Evolutionary conservation across 2,329 filamentous ascomycete species (phyloP).

Genomic region (Monosporascus ibericus): DNA sequence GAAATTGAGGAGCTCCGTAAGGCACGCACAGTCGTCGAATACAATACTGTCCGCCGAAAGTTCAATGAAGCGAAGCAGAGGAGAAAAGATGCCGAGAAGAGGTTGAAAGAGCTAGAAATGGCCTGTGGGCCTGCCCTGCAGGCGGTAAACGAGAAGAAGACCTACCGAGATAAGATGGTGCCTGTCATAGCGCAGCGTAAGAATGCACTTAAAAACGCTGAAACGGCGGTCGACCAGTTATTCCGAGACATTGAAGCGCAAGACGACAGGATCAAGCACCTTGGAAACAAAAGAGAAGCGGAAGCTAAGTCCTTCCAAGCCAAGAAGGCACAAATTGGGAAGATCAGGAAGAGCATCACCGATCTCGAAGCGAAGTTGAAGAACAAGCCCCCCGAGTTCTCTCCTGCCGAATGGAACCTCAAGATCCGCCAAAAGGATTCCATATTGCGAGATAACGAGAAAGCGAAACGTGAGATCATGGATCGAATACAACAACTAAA

Average conservation of each 20-base stretch:
- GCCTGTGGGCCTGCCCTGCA: conserved; percentile 60
- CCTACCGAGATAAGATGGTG: conserved; percentile 56
- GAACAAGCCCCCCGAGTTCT: conserved; percentile 60
- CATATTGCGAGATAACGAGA: conserved; percentile 44
- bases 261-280: conserved; percentile 37
- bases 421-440: conserved; percentile 61
- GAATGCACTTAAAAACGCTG: conserved; percentile 45
- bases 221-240: conserved; percentile 43
- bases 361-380: conserved; percentile 57
- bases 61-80: conserved; percentile 47
- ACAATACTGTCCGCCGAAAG: conserved; percentile 46
- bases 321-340: conserved; percentile 33
- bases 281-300: conserved; percentile 41
- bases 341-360: conserved; percentile 52
- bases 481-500: conserved; percentile 32
- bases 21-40: conserved; percentile 60
- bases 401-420: conserved; percentile 64
- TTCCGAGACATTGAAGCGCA: conserved; percentile 26
- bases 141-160: conserved; percentile 63
- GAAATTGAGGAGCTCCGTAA: conserved; percentile 60
- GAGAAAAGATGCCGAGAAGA: conserved; percentile 47
- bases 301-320: conserved; percentile 43
- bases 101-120: conserved; percentile 54
- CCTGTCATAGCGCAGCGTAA: conserved; percentile 49
- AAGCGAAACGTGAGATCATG: conserved; percentile 30